phyloP scores from a whole-genome alignment of 345 rosid genomes.

The Eucalyptus polybractea region DNA sequence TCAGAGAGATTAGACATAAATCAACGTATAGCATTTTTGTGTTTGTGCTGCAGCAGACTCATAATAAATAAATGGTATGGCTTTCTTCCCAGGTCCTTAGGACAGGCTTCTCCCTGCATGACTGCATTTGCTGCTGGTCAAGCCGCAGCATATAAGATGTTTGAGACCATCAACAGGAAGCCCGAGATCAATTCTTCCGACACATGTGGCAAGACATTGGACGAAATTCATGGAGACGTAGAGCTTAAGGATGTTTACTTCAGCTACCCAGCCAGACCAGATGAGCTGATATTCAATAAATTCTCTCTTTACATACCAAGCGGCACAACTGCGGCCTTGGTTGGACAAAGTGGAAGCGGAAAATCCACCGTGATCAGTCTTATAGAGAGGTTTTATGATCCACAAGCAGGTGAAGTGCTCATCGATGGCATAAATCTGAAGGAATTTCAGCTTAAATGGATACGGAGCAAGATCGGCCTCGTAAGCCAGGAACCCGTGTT shows the following conservation, averaged over 20 bases:
- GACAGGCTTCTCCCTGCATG: slow-evolving; percentile 25
- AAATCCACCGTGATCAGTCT: slow-evolving; percentile 1
- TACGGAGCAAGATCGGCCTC: slow-evolving; percentile 14
- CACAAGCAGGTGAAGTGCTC: slow-evolving; percentile 9
- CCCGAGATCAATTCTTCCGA: slow-evolving; percentile 17
- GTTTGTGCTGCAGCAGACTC: not conserved
- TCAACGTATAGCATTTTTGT: not conserved
- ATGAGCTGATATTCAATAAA: slow-evolving; percentile 13
- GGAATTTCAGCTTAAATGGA: slow-evolving; percentile 23
- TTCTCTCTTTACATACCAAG: slow-evolving; percentile 16
- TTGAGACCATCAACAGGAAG: slow-evolving; percentile 19
- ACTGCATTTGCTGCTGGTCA: slow-evolving; percentile 23
- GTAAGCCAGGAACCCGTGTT: slow-evolving; percentile 27
- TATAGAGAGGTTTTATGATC: slow-evolving; percentile 14
- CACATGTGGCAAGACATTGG: slow-evolving; percentile 5
- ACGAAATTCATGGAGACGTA: slow-evolving; percentile 15
- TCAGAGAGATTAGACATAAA: not conserved
- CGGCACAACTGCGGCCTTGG: slow-evolving; percentile 17
- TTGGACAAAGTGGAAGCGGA: slow-evolving; percentile 33
- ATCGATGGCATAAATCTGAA: slow-evolving; percentile 14
- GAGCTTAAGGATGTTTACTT: slow-evolving; percentile 15
- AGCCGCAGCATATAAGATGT: slow-evolving; percentile 25
- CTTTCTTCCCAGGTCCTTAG: slow-evolving; percentile 18
- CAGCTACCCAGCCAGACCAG: slow-evolving; percentile 28
- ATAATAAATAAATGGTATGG: not conserved